These are phyloP conservation scores for Fusarium torulosum DNA, from an alignment of 2,329 filamentous ascomycete genomes.

Conservation along the genomic window DNA sequence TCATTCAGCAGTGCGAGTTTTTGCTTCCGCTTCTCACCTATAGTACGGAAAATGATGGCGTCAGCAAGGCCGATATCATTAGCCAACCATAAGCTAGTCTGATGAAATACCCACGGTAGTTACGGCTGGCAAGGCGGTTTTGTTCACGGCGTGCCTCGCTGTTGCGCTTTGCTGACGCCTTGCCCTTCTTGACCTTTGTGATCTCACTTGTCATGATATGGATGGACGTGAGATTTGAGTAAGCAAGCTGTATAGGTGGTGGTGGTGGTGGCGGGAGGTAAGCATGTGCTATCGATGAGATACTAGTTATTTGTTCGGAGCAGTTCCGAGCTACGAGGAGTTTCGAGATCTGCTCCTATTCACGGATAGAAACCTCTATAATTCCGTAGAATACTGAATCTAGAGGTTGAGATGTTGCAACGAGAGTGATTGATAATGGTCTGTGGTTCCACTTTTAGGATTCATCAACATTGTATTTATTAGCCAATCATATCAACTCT, in stretches of 20 bases:
- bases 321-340: not conserved
- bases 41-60: constrained; percentile 5
- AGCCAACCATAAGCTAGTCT: constrained; percentile 23
- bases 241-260: constrained; percentile 1
- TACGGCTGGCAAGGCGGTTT: constrained; percentile 47
- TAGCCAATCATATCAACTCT: constrained; percentile 19
- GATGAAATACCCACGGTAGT: constrained; percentile 50
- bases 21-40: constrained; percentile 60
- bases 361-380: not conserved
- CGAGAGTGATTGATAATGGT: not conserved
- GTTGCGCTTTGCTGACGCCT: constrained; percentile 39
- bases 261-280: not conserved
- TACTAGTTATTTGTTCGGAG: not conserved
- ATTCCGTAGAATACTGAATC: not conserved
- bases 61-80: constrained; percentile 22
- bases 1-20: constrained; percentile 57
- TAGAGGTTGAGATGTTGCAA: not conserved
- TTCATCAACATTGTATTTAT: not conserved
- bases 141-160: constrained; percentile 46
- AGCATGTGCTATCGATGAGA: not conserved
- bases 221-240: constrained; percentile 7
- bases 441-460: not conserved
- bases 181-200: constrained; percentile 31
- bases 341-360: too few relatives aligned
- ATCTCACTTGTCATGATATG: constrained; percentile 27